phyloP scores from a whole-genome alignment of 192 early-diverging fungal genomes.

The Coemansia biformis region DNA sequence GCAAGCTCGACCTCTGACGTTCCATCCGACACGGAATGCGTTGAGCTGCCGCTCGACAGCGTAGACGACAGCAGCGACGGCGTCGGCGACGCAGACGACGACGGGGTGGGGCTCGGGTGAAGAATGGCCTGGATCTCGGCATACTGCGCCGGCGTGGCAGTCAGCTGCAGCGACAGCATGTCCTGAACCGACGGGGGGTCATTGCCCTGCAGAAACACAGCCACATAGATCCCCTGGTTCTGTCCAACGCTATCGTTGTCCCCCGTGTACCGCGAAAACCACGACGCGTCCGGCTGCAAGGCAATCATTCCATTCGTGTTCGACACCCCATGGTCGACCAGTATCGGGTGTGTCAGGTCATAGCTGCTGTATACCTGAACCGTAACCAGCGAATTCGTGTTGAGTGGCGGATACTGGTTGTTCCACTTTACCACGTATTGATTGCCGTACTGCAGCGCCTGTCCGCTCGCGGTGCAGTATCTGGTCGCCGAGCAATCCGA shows the following conservation, averaged over 20 bases:
- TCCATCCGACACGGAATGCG: too few relatives aligned
- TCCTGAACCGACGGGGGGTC: conserved; percentile 20
- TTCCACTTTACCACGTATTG: conserved; percentile 43
- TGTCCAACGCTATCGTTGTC: conserved; percentile 8
- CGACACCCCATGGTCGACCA: conserved; percentile 3
- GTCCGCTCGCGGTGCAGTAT: conserved; percentile 24
- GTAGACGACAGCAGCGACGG: neutral
- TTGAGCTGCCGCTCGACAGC: too few relatives aligned
- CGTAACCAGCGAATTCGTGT: conserved; percentile 22
- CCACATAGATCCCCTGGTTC: conserved; percentile 32
- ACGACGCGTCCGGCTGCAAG: conserved; percentile 21
- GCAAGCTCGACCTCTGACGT: too few relatives aligned
- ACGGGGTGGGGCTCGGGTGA: conserved; percentile 8
- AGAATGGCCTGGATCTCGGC: conserved; percentile 23
- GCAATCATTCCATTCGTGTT: conserved; percentile 30
- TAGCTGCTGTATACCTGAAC: conserved; percentile 36
- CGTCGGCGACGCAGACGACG: conserved; percentile 2
- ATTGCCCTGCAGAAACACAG: conserved; percentile 41
- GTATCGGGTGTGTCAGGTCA: conserved; percentile 24
- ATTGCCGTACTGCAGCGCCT: conserved; percentile 19
- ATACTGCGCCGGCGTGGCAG: conserved; percentile 36
- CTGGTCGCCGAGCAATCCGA: conserved; percentile 29
- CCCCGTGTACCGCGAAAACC: conserved; percentile 40
- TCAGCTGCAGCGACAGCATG: conserved; percentile 39
- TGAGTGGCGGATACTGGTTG: conserved; percentile 39